These are phyloP conservation scores for Fusarium protoensiforme DNA, from an alignment of 2,329 filamentous ascomycete genomes.

Conservation along the genomic window DNA sequence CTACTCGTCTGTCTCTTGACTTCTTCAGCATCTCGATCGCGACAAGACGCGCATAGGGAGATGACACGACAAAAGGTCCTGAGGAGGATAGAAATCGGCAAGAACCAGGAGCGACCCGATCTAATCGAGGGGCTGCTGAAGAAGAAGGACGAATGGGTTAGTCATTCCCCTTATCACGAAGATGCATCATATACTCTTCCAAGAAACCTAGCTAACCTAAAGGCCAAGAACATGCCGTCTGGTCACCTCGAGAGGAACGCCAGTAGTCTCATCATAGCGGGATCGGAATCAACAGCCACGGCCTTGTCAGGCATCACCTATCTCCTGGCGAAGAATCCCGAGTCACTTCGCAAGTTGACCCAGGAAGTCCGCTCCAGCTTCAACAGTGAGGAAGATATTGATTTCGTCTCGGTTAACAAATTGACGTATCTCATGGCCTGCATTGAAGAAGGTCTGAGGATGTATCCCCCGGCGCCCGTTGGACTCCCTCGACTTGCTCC, in stretches of 20 bases:
- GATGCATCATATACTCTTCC: too few relatives aligned
- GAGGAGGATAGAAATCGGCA: background rate
- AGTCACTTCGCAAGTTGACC: conserved; percentile 44
- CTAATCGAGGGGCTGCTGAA: background rate
- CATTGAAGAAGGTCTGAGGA: background rate
- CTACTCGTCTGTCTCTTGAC: background rate
- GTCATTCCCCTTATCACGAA: too few relatives aligned
- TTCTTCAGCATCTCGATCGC: background rate
- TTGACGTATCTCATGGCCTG: background rate
- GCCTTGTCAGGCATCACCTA: conserved; percentile 41
- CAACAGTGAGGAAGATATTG: conserved; percentile 14
- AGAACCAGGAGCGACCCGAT: background rate
- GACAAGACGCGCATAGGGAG: background rate
- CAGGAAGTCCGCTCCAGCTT: conserved; percentile 44
- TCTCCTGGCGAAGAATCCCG: conserved; percentile 45
- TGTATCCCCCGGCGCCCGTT: background rate
- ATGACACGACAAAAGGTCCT: background rate
- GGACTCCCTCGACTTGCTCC: background rate
- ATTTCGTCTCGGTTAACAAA: background rate
- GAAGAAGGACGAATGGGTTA: background rate
- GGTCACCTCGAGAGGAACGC: background rate
- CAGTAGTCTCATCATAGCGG: conserved; percentile 39
- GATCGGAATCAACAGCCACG: conserved; percentile 48
- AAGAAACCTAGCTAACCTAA: background rate
- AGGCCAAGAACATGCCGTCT: background rate